A percentile compares a stretch with the other conserved stretches of the same genome.
These are phyloP conservation scores for Spencermartinsiella europaea DNA, from an alignment of 805 yeast species.

Conservation along the genomic window DNA sequence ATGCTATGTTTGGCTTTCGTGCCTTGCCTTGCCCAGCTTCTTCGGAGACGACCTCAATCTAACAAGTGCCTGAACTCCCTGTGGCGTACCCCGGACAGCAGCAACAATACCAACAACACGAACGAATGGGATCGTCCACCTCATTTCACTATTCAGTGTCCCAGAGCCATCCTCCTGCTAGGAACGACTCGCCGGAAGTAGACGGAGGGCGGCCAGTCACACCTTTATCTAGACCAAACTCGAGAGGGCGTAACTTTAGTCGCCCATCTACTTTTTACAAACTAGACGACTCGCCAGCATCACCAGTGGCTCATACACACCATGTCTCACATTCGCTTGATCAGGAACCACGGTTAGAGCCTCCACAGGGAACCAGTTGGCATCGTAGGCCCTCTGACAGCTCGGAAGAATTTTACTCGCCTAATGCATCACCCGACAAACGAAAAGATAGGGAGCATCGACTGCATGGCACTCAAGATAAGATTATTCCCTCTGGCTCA, in stretches of 20 bases:
- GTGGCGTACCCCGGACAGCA: neutral
- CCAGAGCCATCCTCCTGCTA: neutral
- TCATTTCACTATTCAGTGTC: neutral
- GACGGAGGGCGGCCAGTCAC: constrained; percentile 1
- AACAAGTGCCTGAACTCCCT: neutral
- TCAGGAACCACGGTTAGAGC: neutral
- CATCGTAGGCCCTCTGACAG: constrained; percentile 2
- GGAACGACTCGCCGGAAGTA: neutral
- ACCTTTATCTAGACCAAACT: constrained; percentile 10
- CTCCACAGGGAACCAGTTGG: neutral
- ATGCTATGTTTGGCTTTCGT: no score
- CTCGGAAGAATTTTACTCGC: constrained; percentile 7
- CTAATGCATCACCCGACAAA: constrained; percentile 4
- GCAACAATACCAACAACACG: no score
- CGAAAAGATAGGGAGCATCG: neutral
- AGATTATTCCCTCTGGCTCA: neutral
- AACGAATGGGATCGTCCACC: neutral
- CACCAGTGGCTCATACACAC: no score
- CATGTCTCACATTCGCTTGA: neutral
- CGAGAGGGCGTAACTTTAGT: constrained; percentile 20
- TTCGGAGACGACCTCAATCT: no score
- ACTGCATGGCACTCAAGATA: neutral
- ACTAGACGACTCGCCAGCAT: constrained; percentile 5
- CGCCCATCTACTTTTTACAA: constrained; percentile 22
- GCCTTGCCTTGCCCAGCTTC: no score